Conservation (phyloP, 2,329 filamentous ascomycete species). For the Chrysoporthe puriensis region DNA sequence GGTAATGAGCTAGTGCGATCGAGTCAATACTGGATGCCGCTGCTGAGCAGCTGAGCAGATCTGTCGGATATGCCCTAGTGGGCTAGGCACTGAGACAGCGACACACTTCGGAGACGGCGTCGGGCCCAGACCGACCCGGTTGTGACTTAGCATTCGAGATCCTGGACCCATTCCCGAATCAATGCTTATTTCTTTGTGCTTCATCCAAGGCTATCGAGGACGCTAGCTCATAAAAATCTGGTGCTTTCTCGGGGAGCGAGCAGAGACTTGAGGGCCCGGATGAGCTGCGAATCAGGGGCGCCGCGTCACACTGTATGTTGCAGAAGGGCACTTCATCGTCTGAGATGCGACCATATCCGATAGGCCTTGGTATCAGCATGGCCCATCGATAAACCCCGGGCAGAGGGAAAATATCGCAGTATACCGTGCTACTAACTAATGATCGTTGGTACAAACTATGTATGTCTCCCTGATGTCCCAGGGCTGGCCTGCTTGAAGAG, state of each 20-base stretch:
- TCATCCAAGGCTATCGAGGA: not conserved
- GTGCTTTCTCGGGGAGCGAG: not conserved
- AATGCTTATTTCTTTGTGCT: not conserved
- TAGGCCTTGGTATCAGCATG: slow-evolving; percentile 5
- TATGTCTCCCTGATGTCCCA: slow-evolving; percentile 4
- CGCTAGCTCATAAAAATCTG: not conserved
- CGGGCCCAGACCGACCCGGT: not conserved
- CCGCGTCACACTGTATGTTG: slow-evolving; percentile 27
- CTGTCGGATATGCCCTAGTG: slow-evolving; percentile 4
- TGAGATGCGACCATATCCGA: slow-evolving; percentile 1
- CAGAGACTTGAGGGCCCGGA: not conserved
- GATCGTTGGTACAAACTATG: not conserved
- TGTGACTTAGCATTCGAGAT: not conserved
- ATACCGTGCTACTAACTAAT: not conserved
- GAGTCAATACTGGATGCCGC: slow-evolving; percentile 2
- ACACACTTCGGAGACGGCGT: not conserved
- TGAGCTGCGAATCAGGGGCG: slow-evolving; percentile 17
- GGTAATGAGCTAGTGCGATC: not conserved
- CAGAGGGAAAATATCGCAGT: not conserved
- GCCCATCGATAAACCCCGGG: not conserved
- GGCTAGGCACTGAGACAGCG: not conserved
- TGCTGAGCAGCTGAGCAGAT: not conserved
- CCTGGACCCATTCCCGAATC: not conserved
- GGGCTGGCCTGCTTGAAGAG: not conserved
- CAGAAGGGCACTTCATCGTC: slow-evolving; percentile 21